Conservation (phyloP, 345 rosid species). For the Carallia brachiata region DNA sequence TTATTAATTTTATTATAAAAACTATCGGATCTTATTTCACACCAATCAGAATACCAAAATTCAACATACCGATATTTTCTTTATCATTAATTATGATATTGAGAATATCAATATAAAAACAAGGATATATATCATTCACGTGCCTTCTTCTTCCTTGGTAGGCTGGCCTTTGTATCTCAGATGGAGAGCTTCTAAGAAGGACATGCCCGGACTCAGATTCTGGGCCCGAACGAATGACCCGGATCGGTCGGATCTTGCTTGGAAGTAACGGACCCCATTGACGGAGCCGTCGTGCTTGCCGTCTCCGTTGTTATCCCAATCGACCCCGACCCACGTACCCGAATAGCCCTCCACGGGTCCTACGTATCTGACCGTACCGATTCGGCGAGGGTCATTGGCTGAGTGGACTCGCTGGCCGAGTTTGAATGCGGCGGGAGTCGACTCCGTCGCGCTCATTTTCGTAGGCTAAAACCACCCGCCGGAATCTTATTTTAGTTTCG, state of each 20-base stretch:
- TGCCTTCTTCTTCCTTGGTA: constrained; percentile 79
- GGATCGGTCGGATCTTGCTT: constrained; percentile 50
- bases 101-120: no score
- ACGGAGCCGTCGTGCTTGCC: constrained; percentile 83
- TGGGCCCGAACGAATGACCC: constrained; percentile 71
- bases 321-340: constrained; percentile 79
- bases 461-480: no score
- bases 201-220: constrained; percentile 62
- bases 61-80: no score
- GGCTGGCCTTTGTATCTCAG: constrained; percentile 58
- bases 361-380: constrained; percentile 66
- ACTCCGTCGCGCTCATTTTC: not conserved
- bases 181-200: constrained; percentile 65
- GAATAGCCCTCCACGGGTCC: constrained; percentile 65
- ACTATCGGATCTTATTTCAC: no score
- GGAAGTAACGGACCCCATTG: constrained; percentile 71
- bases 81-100: no score
- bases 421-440: constrained; percentile 23
- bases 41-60: no score
- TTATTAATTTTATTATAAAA: no score
- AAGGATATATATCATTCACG: not conserved
- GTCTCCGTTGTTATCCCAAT: constrained; percentile 74
- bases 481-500: no score
- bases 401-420: constrained; percentile 75
- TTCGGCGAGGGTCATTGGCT: constrained; percentile 55